These are phyloP conservation scores for Nicotiana otophora DNA, from an alignment of 257 asterid genomes.

Conservation along the genomic window DNA sequence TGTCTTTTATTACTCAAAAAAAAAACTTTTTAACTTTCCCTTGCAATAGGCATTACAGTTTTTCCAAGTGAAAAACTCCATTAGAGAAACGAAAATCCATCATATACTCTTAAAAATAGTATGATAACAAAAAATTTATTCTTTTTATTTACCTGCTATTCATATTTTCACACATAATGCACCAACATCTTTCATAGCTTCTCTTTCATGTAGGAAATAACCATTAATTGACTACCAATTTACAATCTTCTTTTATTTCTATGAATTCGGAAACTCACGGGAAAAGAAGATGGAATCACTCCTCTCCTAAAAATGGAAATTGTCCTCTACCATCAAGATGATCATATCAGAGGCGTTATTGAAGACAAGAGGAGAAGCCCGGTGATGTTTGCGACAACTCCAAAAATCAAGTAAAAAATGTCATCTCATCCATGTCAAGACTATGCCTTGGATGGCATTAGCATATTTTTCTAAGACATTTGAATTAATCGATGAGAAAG, in stretches of 20 bases:
- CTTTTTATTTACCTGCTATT: no score
- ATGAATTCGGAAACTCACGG: conserved; percentile 9
- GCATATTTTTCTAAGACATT: conserved; percentile 18
- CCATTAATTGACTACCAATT: conserved; percentile 22
- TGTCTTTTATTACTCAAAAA: no score
- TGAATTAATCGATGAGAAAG: conserved; percentile 16
- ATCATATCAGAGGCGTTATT: conserved; percentile 14
- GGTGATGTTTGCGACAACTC: not conserved
- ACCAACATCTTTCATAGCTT: no score
- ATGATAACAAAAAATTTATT: no score
- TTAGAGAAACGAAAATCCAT: no score
- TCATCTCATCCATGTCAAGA: conserved; percentile 20
- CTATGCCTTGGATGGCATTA: not conserved
- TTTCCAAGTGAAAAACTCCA: no score
- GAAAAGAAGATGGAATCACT: not conserved
- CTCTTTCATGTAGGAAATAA: conserved; percentile 27
- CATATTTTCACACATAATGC: no score
- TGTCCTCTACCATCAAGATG: conserved; percentile 13
- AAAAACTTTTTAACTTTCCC: no score
- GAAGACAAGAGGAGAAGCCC: conserved; percentile 23
- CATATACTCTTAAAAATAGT: no score
- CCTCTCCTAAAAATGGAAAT: conserved; percentile 25
- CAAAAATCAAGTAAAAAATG: not conserved
- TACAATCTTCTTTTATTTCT: conserved; percentile 29
- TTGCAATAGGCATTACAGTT: no score